These are phyloP conservation scores for Sphaceloma murrayae DNA, from an alignment of 2,329 filamentous ascomycete species.

Conservation along the genomic window DNA sequence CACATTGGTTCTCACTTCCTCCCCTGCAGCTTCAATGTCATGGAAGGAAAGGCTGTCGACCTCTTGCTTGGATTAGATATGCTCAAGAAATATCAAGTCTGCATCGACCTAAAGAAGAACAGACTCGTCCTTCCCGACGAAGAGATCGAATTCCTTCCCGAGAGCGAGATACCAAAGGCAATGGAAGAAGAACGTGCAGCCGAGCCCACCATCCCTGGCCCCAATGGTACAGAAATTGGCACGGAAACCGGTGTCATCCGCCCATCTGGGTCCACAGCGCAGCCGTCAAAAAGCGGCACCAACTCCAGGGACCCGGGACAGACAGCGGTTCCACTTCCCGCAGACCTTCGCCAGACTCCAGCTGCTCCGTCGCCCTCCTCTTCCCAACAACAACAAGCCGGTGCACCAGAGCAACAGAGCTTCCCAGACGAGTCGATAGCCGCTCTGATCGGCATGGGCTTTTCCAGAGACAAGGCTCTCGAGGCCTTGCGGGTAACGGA, in stretches of 20 bases:
- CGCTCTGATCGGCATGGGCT: constrained; percentile 67
- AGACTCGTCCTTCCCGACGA: constrained; percentile 80
- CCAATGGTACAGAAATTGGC: constrained; percentile 81
- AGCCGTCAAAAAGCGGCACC: constrained; percentile 22
- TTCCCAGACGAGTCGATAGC: constrained; percentile 60
- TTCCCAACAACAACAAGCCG: constrained; percentile 17
- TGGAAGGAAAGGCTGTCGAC: constrained; percentile 97
- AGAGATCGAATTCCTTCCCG: constrained; percentile 80
- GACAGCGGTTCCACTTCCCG: constrained; percentile 23
- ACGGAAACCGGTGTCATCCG: constrained; percentile 69
- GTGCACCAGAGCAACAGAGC: constrained; percentile 22
- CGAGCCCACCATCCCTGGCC: constrained; percentile 76
- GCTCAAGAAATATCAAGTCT: constrained; percentile 90
- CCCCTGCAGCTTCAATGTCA: constrained; percentile 94
- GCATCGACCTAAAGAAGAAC: constrained; percentile 76
- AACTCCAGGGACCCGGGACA: constrained; percentile 28
- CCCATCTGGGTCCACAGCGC: constrained; percentile 36
- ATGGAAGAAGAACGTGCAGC: constrained; percentile 60
- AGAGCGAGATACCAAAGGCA: constrained; percentile 86
- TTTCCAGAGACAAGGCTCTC: constrained; percentile 64
- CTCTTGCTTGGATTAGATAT: constrained; percentile 90
- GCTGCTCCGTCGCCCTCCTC: constrained; percentile 14
- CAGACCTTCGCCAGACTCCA: constrained; percentile 18
- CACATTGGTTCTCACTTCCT: constrained; percentile 81
- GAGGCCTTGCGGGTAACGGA: constrained; percentile 71